phyloP scores from a whole-genome alignment of 176 grass and related monocot species.

The Alopecurus myosuroides region DNA sequence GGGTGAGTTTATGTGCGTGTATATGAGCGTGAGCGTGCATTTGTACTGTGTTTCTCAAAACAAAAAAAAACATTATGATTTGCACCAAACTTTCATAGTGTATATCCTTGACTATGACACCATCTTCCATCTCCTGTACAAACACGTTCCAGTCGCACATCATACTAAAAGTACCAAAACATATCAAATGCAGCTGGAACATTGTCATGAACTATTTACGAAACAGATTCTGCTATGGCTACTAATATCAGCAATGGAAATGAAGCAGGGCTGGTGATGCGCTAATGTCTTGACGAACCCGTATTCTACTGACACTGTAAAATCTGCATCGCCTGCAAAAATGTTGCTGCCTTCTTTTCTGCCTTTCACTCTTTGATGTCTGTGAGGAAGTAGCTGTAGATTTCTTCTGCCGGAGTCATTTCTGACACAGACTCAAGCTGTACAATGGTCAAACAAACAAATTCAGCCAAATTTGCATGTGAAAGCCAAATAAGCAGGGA shows the following conservation, averaged over 20 bases:
- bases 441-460: neutral
- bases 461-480: neutral
- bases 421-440: slow-evolving; percentile 21
- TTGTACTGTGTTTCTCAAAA: no score
- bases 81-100: neutral
- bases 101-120: neutral
- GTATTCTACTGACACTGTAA: neutral
- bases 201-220: neutral
- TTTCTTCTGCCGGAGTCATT: slow-evolving; percentile 1
- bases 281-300: neutral
- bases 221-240: neutral
- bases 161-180: slow-evolving; percentile 7
- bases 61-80: no score
- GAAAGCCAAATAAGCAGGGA: neutral
- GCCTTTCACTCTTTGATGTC: neutral
- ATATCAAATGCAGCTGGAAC: neutral
- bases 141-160: neutral
- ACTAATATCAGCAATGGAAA: neutral
- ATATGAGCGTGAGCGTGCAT: no score
- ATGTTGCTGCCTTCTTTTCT: neutral
- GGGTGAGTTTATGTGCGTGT: no score
- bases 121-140: neutral
- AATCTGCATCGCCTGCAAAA: neutral
- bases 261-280: neutral
- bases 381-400: slow-evolving; percentile 5